phyloP scores from a whole-genome alignment of 2,329 filamentous ascomycete genomes.

The Tolypocladium endophyticum region DNA sequence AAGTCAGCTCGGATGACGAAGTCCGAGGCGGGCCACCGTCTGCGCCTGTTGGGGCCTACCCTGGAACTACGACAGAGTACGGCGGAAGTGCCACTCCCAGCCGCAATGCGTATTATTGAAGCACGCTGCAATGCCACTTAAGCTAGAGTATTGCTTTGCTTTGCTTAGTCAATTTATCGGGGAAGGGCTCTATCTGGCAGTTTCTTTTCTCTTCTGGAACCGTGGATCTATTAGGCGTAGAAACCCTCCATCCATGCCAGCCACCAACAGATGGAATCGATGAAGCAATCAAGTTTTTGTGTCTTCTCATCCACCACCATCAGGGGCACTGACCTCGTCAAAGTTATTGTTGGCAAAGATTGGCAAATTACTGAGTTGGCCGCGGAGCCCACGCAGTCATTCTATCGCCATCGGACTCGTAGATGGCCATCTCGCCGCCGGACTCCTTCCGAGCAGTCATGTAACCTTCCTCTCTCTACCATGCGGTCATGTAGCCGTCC shows the following conservation, averaged over 20 bases:
- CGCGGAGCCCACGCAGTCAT: slow-evolving; percentile 2
- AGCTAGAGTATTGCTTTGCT: not conserved
- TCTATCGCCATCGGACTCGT: not conserved
- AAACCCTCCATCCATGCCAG: not conserved
- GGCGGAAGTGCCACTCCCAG: slow-evolving; percentile 14
- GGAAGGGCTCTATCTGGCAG: not conserved
- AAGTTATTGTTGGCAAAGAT: not conserved
- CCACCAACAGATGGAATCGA: not conserved
- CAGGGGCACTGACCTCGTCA: not conserved
- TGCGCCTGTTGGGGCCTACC: slow-evolving; percentile 37
- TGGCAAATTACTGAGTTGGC: slow-evolving; percentile 1
- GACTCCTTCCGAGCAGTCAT: not conserved
- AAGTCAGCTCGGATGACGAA: slow-evolving; percentile 29
- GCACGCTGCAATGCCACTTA: not conserved
- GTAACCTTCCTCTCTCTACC: not conserved
- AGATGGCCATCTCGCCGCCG: slow-evolving; percentile 1
- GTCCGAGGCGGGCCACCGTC: slow-evolving; percentile 15
- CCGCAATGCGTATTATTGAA: slow-evolving; percentile 27
- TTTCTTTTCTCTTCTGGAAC: no score
- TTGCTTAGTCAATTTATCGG: not conserved
- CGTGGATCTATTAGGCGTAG: not conserved
- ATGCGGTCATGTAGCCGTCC: not conserved
- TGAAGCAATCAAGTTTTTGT: not conserved
- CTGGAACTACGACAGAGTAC: slow-evolving; percentile 33
- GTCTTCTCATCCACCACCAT: not conserved